Base-by-base conservation (phyloP, 2,329 filamentous ascomycete genomes). In the Lasiodiplodia sp. region DNA sequence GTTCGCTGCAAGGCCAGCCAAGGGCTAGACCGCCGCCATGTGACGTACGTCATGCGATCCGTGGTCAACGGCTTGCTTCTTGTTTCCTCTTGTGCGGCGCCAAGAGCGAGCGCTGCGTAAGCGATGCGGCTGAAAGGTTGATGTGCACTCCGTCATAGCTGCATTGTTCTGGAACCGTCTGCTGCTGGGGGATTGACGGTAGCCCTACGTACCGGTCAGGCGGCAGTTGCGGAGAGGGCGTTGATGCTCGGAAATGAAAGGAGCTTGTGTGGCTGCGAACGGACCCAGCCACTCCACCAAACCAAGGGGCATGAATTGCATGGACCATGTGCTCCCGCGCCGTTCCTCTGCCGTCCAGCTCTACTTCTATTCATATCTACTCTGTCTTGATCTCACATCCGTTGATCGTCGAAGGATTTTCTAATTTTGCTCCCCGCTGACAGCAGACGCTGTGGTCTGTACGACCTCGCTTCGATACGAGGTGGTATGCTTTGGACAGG, bases 231-330 rank as follows among this genome's bases (percentile, higher is more conserved):
- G 58, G 58, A 64, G 47, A 31, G 38, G 60, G 60, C 44, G 23
- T 64, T 38, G 44, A 31, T 38, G 60, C 8, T 64, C 60, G 60
- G 60, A 64, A 21, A 64, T 64, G 60, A 64, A 64, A 52, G 60
- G 60, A 31, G 44, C 18, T 28, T 37, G 44, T 38, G 60, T 31
- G 60, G 47, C 60, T 12, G 44, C 28, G 44, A 18, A 63, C 25
- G 49, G 58, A 18, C 38, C 58, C 34, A 25, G 38, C 8, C 58
- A 3, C 21, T 63, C 34, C 25, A 51, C 58, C 58, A 63, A 52
- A 51, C 58, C 58, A 63, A 52, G 60, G 60, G 60, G 60, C 60
- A 52, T 21, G n/a, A 18, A 28, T 37, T 44, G 60, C 47, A 64
- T 64, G 34, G 60, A 38, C 47, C 60, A 23, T 2, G 18, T 12